A percentile compares a stretch with the other conserved stretches of the same genome.
phyloP scores from a whole-genome alignment of 2,329 filamentous ascomycete genomes.

The Diaporthe citrichinensis region DNA sequence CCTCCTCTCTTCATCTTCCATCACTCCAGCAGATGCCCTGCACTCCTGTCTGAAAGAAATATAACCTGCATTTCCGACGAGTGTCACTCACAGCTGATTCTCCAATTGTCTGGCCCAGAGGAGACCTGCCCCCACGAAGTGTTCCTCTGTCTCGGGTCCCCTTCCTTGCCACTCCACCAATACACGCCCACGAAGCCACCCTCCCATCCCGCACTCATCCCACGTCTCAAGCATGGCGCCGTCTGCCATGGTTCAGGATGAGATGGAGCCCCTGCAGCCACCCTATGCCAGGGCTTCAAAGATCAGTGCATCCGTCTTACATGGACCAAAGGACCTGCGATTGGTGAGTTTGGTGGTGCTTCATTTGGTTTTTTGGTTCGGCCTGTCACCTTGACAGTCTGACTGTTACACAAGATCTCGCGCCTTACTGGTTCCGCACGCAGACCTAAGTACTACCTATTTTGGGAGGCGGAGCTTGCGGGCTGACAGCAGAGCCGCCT shows the following conservation, averaged over 20 bases:
- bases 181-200: constrained; percentile 40
- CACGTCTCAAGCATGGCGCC: constrained; percentile 62
- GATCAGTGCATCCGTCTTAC: constrained; percentile 69
- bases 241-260: constrained; percentile 58
- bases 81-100: constrained; percentile 10
- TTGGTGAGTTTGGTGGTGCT: constrained; percentile 60
- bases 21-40: neutral
- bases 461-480: constrained; percentile 26
- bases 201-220: constrained; percentile 52
- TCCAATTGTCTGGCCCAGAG: neutral
- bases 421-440: constrained; percentile 4
- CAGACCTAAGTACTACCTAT: constrained; percentile 21
- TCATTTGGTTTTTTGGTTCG: constrained; percentile 23
- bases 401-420: constrained; percentile 50
- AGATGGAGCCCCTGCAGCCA: constrained; percentile 60
- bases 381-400: constrained; percentile 41
- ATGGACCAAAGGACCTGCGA: constrained; percentile 70
- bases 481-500: constrained; percentile 36
- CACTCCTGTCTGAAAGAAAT: constrained; percentile 20
- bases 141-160: constrained; percentile 19
- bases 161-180: constrained; percentile 41
- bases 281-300: constrained; percentile 59
- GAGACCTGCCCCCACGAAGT: constrained; percentile 36
- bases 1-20: constrained; percentile 15
- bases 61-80: constrained; percentile 29